phyloP scores from a whole-genome alignment of 257 asterid genomes.

The Ligustrum vulgare region DNA sequence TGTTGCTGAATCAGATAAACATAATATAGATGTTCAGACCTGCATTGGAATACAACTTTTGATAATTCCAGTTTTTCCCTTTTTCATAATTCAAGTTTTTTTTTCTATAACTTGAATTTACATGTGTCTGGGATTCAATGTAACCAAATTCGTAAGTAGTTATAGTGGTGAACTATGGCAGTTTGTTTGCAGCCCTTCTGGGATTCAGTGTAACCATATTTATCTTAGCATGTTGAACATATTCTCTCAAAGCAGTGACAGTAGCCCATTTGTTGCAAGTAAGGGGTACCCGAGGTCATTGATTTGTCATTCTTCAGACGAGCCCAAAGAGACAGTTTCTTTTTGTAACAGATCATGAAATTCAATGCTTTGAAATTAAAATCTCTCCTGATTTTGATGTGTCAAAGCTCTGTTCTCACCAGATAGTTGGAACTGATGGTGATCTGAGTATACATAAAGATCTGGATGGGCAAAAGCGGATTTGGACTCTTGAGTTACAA shows the following conservation, averaged over 20 bases:
- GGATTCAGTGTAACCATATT: conserved; percentile 49
- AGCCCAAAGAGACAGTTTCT: conserved; percentile 62
- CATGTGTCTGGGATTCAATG: conserved; percentile 55
- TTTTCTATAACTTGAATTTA: too few relatives aligned
- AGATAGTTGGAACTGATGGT: conserved; percentile 75
- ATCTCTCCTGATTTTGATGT: conserved; percentile 47
- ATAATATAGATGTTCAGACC: too few relatives aligned
- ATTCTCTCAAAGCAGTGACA: conserved; percentile 43
- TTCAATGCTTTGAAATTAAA: conserved; percentile 59
- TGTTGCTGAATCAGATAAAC: too few relatives aligned
- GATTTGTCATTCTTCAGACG: conserved; percentile 47
- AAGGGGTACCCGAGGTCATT: conserved; percentile 89
- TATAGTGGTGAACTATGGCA: conserved; percentile 76
- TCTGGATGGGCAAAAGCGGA: conserved; percentile 86
- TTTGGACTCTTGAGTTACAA: conserved; percentile 90
- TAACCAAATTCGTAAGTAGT: conserved; percentile 50
- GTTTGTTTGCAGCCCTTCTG: conserved; percentile 59
- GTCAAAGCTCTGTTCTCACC: conserved; percentile 81
- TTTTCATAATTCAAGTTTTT: too few relatives aligned
- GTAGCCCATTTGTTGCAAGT: conserved; percentile 42
- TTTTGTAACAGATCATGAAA: conserved; percentile 72
- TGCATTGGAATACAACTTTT: too few relatives aligned
- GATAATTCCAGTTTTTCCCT: too few relatives aligned
- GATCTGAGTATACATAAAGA: conserved; percentile 87
- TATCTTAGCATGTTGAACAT: conserved; percentile 32